Evolutionary conservation across 345 rosid genomes (phyloP).

Genomic region (Barbarea vulgaris): DNA sequence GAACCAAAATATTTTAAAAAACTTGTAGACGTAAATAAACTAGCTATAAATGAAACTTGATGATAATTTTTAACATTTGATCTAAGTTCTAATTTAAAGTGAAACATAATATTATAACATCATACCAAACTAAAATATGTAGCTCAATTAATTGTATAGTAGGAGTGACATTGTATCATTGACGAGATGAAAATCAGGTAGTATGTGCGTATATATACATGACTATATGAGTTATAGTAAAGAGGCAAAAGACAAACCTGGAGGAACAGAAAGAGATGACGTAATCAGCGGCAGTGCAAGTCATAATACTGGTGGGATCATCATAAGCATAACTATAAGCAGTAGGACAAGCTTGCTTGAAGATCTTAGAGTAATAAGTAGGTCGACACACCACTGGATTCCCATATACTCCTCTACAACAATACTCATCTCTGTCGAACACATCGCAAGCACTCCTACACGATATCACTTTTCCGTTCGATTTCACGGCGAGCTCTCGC

Average conservation of each 20-base stretch:
- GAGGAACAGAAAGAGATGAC: constrained; percentile 67
- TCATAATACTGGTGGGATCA: constrained; percentile 76
- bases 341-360: constrained; percentile 81
- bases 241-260: constrained; percentile 43
- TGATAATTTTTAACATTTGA: background rate
- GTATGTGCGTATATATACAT: too few relatives aligned
- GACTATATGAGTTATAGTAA: too few relatives aligned
- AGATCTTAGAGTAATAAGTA: constrained; percentile 71
- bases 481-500: constrained; percentile 57
- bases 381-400: constrained; percentile 63
- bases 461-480: constrained; percentile 58
- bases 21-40: background rate
- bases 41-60: background rate
- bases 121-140: background rate
- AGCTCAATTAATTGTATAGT: background rate
- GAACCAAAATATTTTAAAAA: background rate
- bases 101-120: background rate
- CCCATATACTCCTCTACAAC: constrained; percentile 72
- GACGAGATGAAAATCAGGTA: background rate
- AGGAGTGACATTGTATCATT: background rate
- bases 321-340: constrained; percentile 90
- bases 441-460: constrained; percentile 95
- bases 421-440: constrained; percentile 82
- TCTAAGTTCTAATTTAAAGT: background rate
- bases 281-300: constrained; percentile 75